Evolutionary conservation across 805 yeast species (phyloP), one percentile per base, ranked within the genome.

Genomic region (Yamadazyma sp.): DNA sequence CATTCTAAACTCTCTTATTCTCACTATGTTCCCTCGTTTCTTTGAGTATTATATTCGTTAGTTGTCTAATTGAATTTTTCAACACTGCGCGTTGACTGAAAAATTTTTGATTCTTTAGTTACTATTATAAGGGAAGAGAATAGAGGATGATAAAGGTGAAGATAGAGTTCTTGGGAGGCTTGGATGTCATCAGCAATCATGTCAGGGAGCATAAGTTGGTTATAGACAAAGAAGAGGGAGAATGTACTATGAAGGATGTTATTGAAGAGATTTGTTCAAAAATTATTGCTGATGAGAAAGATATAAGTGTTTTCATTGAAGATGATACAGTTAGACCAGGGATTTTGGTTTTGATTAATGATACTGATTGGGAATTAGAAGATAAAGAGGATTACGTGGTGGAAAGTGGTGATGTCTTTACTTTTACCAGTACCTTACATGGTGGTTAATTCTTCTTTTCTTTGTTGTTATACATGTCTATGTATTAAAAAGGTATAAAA

Each of bases 351-450:
- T 70, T 91, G 37, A 83, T 91, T 43, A 91, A 91, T 53, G 98
- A 91, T 55, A 80, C 95, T 0, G 98, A 91, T 62, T 91, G 98
- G 98, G 98, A 91, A 52, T 61, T 91, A 10, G 95, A 88, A 56
- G 98, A 87, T 8, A 88, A 82, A 58, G 88, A 86, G 48, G 82
- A 76, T 7, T 88, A 88, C 51, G 77, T 69, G n/a, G 56, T 93
- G 11, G 83, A 86, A 56, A 62, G 73, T 31, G 81, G 84, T 9
- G 98, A 91, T 57, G 69, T 76, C 15, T 73, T 91, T 25, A 78
- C 94, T 3, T 91, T 91, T 52, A 91, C 97, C 1, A 84, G 95
- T 27, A 93, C 98, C 3, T 65, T 91, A 42, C 98, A 91, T 50
- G 98, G 98, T 4, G 98, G 98, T 30, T 91, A 54, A 52, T 10